Evolutionary conservation across 176 grass and related monocot species (phyloP).

Genomic region (Cymbopogon citratus): DNA sequence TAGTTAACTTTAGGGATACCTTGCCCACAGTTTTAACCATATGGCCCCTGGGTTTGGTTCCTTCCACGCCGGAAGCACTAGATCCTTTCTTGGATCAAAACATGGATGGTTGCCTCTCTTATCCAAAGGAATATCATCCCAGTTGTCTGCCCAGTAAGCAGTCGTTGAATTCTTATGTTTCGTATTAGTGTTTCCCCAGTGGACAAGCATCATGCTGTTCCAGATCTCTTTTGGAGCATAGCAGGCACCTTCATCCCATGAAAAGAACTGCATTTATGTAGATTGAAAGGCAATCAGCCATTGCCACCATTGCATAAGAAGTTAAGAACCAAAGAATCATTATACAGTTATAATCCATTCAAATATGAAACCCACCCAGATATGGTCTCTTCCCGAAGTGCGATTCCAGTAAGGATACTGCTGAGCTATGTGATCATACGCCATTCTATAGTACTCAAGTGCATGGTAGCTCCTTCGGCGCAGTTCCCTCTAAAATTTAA

Average conservation of each 20-base stretch:
- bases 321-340: not conserved
- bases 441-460: constrained; percentile 78
- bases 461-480: constrained; percentile 61
- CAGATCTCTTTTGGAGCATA: constrained; percentile 96
- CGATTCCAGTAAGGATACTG: constrained; percentile 87
- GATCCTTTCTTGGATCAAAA: constrained; percentile 87
- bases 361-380: constrained; percentile 67
- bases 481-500: constrained; percentile 42
- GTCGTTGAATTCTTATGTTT: constrained; percentile 89
- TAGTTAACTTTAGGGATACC: constrained; percentile 34
- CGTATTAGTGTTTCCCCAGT: constrained; percentile 95
- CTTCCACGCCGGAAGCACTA: constrained; percentile 95
- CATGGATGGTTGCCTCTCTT: constrained; percentile 84
- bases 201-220: constrained; percentile 94
- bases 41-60: constrained; percentile 69
- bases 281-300: constrained; percentile 26
- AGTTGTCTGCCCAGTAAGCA: constrained; percentile 85
- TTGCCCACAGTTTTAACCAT: constrained; percentile 85
- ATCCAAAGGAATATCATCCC: constrained; percentile 76
- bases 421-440: constrained; percentile 86
- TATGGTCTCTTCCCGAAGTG: constrained; percentile 89
- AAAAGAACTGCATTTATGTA: constrained; percentile 69
- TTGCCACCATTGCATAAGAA: constrained; percentile 4
- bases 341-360: constrained; percentile 29
- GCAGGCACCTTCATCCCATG: constrained; percentile 99